A percentile compares a stretch with the other conserved stretches of the same genome.
Conservation (phyloP, 352 stramenopile species). For the Detonula confervacea region DNA sequence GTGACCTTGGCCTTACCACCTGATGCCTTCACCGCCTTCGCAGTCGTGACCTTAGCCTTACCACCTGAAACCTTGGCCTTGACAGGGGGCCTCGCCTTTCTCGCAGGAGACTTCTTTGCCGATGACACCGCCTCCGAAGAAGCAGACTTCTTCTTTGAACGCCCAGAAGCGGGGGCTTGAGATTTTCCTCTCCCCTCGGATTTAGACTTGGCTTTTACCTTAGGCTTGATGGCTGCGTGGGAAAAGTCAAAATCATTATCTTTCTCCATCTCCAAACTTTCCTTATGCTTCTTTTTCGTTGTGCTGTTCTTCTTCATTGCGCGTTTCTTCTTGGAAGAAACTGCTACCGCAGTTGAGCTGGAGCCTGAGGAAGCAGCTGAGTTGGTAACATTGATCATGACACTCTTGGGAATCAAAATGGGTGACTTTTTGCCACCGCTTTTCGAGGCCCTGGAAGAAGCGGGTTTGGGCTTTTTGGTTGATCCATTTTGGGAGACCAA, state of each 20-base stretch:
- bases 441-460: slow-evolving; percentile 11
- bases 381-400: slow-evolving; percentile 48
- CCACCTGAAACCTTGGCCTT: slow-evolving; percentile 14
- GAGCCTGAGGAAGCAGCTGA: slow-evolving; percentile 10
- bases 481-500: too few relatives aligned
- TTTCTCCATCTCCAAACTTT: background rate
- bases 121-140: background rate
- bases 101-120: slow-evolving; percentile 2
- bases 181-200: too few relatives aligned
- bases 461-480: slow-evolving; percentile 29
- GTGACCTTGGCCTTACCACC: background rate
- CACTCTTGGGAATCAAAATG: slow-evolving; percentile 31
- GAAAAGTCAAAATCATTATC: slow-evolving; percentile 37
- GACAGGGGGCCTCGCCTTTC: slow-evolving; percentile 9
- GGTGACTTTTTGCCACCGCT: slow-evolving; percentile 16
- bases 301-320: background rate
- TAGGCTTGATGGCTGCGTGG: slow-evolving; percentile 2
- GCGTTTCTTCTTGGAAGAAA: slow-evolving; percentile 7
- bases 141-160: slow-evolving; percentile 8
- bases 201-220: too few relatives aligned
- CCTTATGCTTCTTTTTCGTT: too few relatives aligned
- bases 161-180: background rate
- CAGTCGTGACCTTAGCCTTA: background rate
- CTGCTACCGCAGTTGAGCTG: background rate
- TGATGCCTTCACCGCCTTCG: too few relatives aligned